A percentile compares a stretch with the other conserved stretches of the same genome.
Conservation (phyloP, 1,139 yeast species). For the Neolecta irregularis region DNA sequence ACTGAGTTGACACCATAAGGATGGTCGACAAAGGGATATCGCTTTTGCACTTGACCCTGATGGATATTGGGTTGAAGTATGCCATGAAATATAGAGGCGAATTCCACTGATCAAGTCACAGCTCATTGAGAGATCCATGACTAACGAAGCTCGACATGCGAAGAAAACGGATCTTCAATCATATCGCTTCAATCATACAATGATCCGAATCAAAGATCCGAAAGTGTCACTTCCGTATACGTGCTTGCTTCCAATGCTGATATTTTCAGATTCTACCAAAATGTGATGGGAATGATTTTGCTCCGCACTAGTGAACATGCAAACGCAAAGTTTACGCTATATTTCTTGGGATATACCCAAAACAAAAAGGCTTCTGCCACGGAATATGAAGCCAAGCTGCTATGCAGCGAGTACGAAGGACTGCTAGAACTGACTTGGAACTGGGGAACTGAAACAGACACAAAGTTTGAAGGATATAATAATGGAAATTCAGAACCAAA, state of each 20-base stretch:
- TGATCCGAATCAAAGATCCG: conserved; percentile 87
- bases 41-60: conserved; percentile 93
- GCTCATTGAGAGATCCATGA: no score
- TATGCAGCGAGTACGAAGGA: conserved; percentile 24
- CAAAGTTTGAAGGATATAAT: conserved; percentile 74
- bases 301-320: conserved; percentile 40
- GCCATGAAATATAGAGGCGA: no score
- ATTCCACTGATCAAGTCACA: no score
- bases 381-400: conserved; percentile 11
- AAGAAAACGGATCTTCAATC: conserved; percentile 29
- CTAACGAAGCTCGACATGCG: no score
- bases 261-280: conserved; percentile 51
- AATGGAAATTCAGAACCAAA: conserved; percentile 65
- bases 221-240: conserved; percentile 22
- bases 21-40: conserved; percentile 83
- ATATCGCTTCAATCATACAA: conserved; percentile 70
- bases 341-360: conserved; percentile 58
- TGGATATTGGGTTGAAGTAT: no score
- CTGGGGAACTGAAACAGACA: conserved; percentile 86
- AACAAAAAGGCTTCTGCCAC: conserved; percentile 18
- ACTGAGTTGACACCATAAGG: no score
- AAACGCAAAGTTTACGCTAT: conserved; percentile 66
- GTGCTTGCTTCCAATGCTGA: neutral
- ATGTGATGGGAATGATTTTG: conserved; percentile 66
- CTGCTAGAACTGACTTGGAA: conserved; percentile 81